These are phyloP conservation scores for Cyberlindnera americana DNA, from an alignment of 805 yeast genomes.

Conservation along the genomic window DNA sequence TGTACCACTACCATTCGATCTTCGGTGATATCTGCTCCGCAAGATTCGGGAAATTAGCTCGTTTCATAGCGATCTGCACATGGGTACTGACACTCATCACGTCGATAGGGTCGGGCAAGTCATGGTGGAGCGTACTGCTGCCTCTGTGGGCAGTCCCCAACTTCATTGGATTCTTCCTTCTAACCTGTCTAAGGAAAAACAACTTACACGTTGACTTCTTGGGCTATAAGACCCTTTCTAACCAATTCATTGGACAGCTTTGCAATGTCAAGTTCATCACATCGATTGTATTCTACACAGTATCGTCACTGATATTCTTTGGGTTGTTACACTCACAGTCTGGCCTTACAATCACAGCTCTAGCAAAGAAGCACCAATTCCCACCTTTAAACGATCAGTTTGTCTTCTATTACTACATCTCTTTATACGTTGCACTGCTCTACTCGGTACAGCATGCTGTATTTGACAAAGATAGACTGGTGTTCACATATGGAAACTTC, in stretches of 20 bases:
- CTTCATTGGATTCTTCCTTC: slow-evolving; percentile 29
- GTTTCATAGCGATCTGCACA: slow-evolving; percentile 31
- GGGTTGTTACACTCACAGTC: slow-evolving; percentile 24
- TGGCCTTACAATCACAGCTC: slow-evolving; percentile 23
- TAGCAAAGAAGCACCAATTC: slow-evolving; percentile 37
- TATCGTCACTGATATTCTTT: slow-evolving; percentile 26
- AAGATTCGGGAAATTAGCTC: slow-evolving; percentile 37
- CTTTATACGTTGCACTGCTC: slow-evolving; percentile 36
- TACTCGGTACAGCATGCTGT: slow-evolving; percentile 51
- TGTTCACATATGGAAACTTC: slow-evolving; percentile 38
- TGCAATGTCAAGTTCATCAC: slow-evolving; percentile 24
- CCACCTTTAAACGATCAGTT: slow-evolving; percentile 41
- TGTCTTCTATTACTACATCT: slow-evolving; percentile 48
- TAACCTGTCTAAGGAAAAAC: slow-evolving; percentile 38
- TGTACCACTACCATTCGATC: slow-evolving; percentile 34
- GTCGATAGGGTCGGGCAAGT: slow-evolving; percentile 22
- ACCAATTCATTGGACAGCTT: slow-evolving; percentile 26
- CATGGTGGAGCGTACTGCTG: slow-evolving; percentile 26
- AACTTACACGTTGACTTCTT: slow-evolving; percentile 36
- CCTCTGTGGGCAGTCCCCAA: slow-evolving; percentile 23
- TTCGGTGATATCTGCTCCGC: slow-evolving; percentile 39
- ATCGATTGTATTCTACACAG: slow-evolving; percentile 21
- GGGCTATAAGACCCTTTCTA: slow-evolving; percentile 31
- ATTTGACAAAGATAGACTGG: slow-evolving; percentile 53
- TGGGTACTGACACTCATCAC: slow-evolving; percentile 27